Base-by-base conservation (phyloP, 805 yeast genomes). In the Candida xyloterini region DNA sequence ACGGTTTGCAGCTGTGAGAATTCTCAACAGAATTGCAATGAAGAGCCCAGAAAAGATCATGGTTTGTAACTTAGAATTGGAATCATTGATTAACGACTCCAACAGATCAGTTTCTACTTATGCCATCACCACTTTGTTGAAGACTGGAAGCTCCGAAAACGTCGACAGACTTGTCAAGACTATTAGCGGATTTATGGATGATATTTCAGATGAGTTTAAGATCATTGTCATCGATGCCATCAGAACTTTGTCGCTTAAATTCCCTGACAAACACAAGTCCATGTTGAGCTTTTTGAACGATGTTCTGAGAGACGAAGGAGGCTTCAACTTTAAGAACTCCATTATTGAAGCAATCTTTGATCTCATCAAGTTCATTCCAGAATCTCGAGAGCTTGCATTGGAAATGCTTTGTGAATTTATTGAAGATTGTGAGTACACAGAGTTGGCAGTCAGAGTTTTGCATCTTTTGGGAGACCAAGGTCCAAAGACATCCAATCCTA, bases 351-450 rank as follows among this genome's bases (percentile, higher is more conserved):
- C 98, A 2, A 75, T 93, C 50, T 87, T 90, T 52, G 98, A 91
- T 62, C 74, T 93, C 63, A 86, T 93, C 53, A 82, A 84, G 51
- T 88, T 83, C 57, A 81, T 88, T 44, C 95, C 96, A 15, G 79
- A 73, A 48, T 87, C 95, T 10, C 78, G 86, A 56, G 93, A 85
- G 52, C 64, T 76, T 34, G 95, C 96, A 15, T 71, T 93, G 56
- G 88, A 85, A 66, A 83, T 83, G 62, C 73, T 93, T 54, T 89
- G 98, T 73, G 99, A 93, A 65, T 90, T 89, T 59, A 93, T 93
- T 55, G 99, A 93, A 67, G 99, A 93, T 71, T 93, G 98, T 68
- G 99, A 93, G 67, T 91, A 75, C 68, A 85, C 96, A 22, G 96
- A 89, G 65, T 78, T 93, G 46, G 79, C 95, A 20, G 95, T 90